Conservation (phyloP, 805 yeast species). For the Starmera caribaea region DNA sequence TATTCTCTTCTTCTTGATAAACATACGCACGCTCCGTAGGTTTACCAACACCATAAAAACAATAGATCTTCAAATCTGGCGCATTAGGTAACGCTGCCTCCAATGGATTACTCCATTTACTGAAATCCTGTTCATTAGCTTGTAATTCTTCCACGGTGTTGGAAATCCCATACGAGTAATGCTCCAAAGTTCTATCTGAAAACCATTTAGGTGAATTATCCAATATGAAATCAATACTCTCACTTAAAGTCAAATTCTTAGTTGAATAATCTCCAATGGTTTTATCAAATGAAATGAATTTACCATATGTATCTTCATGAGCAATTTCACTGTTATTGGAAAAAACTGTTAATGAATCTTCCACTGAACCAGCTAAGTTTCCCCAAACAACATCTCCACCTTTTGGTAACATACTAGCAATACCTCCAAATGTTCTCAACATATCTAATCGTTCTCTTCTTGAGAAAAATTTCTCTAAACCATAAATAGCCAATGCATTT, state of each 20-base stretch:
- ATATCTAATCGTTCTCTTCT: conserved; percentile 81
- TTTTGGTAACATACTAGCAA: conserved; percentile 92
- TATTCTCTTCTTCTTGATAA: conserved; percentile 61
- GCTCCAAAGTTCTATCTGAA: conserved; percentile 47
- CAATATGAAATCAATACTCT: conserved; percentile 57
- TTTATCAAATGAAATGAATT: conserved; percentile 57
- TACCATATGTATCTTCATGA: conserved; percentile 47
- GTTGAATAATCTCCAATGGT: conserved; percentile 31
- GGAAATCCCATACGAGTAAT: conserved; percentile 77
- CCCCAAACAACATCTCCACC: conserved; percentile 96
- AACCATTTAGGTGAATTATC: conserved; percentile 74
- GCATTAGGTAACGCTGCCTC: conserved; percentile 91
- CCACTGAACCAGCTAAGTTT: conserved; percentile 63
- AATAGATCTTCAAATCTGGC: conserved; percentile 80
- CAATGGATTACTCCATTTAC: conserved; percentile 90
- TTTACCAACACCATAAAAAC: conserved; percentile 94
- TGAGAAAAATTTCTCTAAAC: conserved; percentile 88
- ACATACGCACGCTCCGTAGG: conserved; percentile 92
- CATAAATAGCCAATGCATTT: conserved; percentile 87
- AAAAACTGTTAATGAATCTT: conserved; percentile 20
- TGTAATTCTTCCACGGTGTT: conserved; percentile 45
- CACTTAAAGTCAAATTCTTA: conserved; percentile 52
- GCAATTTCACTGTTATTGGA: conserved; percentile 15
- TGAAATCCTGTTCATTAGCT: conserved; percentile 57
- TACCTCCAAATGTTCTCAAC: conserved; percentile 85